Evolutionary conservation across 2,329 filamentous ascomycete species (phyloP), one percentile per base, ranked within the genome.

Genomic region (Teratosphaeria gauchensis): DNA sequence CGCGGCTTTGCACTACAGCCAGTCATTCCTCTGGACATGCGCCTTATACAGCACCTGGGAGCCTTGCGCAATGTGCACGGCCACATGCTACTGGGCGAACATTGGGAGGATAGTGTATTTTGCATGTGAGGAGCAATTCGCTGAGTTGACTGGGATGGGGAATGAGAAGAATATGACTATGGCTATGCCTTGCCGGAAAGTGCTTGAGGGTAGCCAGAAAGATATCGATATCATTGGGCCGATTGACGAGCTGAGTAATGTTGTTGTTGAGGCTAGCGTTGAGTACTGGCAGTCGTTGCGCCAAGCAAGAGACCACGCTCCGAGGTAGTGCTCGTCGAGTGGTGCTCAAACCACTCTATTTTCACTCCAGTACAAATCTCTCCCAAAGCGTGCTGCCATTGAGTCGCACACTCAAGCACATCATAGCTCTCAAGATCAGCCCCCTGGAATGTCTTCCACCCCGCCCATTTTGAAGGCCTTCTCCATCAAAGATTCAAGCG

Each of bases 1-100:
- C 32, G 77, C 79, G 1, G 76, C 79, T 16, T 66, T 70, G 5
- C 79, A 82, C 63, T 81, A 77, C 63, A 69, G 74, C 2, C 76
- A 77, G 61, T 71, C 74, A 14, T 82, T 77, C 63, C 72, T 82
- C 2, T 77, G 76, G 69, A 66, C 64, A 42, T 82, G 78, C 63
- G 81, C 79, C 0, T 66, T 82, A 46, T 76, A 80, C 53, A 77
- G 75, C 24, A 82, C 79, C 11, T 82, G 80, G 79, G 80, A 82
- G 66, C 80, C 80, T 1, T 82, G 80, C 60, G 78, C 77, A 21
- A 82, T 82, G 79, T 82, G 79, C 63, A 68, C 71, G 42, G 75
- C 73, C 4, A 76, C 76, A 2, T 73, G 78, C 52, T 77, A 78
- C 63, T 82, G 79, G 79, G 78, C 78, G 46, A 77, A 80, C 63